Evolutionary conservation across 1,284 basidiomycete genomes (phyloP), one percentile per base, ranked within the genome.

Genomic region (Jaminaea rosea): DNA sequence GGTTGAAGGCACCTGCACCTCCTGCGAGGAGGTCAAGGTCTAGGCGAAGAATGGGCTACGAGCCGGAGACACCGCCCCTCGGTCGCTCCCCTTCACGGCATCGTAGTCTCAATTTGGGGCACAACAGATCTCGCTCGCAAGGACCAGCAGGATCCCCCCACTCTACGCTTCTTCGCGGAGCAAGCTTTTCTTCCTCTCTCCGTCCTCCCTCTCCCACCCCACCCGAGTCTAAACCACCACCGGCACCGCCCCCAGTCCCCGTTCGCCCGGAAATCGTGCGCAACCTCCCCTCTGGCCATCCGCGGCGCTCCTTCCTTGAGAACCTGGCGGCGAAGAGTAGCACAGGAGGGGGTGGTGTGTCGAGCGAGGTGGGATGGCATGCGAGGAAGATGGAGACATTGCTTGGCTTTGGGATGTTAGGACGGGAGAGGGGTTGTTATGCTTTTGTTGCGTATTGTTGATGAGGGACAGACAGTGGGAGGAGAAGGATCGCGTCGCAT

Each of bases 331-430:
- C 84, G 58, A 84, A 85, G 10, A n/a, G n/a, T n/a, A n/a, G n/a
- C n/a, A n/a, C n/a, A n/a, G n/a, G n/a, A n/a, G 87, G 88, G 61
- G 90, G 90, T 1, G 88, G 89, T 64, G 91, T 94, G 3, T 85
- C 81, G 64, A 88, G 86, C 66, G 86, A 85, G 4, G 82, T 91
- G 1, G 93, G 93, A 0, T 98, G 93, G 92, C 90, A 96, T 76
- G 84, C 87, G 29, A 78, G 90, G 48, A 98, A 98, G 78, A 92
- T 96, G 89, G 92, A 97, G 81, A 87, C 94, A 49, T 74, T 96
- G 53, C 83, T 87, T 62, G 91, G 91, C 3, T 80, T 86, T 67
- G 91, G 91, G 11, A 84, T 96, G 82, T 78, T 93, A 31, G 91
- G 90, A 3, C 81, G 88, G 13, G 92, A 94, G 75, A 87, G 88